Base-by-base conservation (phyloP, 169 alveolate species). In the Neospora caninum region DNA sequence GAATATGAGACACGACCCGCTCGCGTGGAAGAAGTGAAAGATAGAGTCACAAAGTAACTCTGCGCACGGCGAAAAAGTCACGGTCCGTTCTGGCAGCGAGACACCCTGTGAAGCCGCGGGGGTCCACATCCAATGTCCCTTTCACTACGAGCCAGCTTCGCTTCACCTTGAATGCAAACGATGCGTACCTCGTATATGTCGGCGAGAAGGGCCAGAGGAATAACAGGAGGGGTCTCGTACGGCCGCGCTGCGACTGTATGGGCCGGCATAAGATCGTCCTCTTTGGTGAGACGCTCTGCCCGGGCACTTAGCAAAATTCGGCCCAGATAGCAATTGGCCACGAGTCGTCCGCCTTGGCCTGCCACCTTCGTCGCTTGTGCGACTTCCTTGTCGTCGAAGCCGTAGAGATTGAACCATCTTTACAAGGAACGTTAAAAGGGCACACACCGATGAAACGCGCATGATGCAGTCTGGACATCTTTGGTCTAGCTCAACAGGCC, bases 321-420 rank as follows among this genome's bases (percentile, higher is more conserved):
- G 29, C 99, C 99, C 70, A 97, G 93, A 95, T 98, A 98, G 36
- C 86, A 95, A 89, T 96, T 96, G 22, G 96, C 95, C 41, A 95
- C 96, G 83, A 96, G 83, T 45, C 80, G 53, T 80, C 88, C 96
- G 34, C 84, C 94, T 39, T 91, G 80, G 39, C 94, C 91, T 54
- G 94, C 91, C 84, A 69, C 88, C 84, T 94, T 53, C 70, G 96
- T 67, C 88, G 91, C 96, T 84, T 95, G 92, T 29, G 95, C 95
- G 41, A 94, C 67, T 53, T 96, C 98, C 49, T 95, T 82, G 25
- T 94, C 95, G 41, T 96, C 96, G 82, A 95, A 95, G 43, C 98
- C 98, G 96, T 98, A 98, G 92, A 98, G 97, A 97, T 98, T 98
- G 93, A 97, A 97, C 99, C 99, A 98, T 53, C 98, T 96, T 34